Conservation (phyloP, 2,329 filamentous ascomycete species). For the Mycogone perniciosa region DNA sequence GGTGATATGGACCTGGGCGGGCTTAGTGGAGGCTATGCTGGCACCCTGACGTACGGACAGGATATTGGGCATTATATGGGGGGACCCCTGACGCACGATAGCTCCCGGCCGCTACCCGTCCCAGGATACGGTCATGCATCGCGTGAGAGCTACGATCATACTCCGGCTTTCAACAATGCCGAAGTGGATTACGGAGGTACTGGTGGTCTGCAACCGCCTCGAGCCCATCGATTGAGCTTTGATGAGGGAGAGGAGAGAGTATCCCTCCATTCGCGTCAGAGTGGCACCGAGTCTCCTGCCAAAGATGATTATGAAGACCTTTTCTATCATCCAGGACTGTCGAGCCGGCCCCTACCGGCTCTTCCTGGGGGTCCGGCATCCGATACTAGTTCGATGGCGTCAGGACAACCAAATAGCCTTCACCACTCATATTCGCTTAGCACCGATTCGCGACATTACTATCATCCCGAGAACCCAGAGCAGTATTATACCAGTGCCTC, state of each 20-base stretch:
- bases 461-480: constrained; percentile 41
- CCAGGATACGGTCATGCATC: constrained; percentile 30
- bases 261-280: constrained; percentile 50
- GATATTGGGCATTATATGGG: constrained; percentile 36
- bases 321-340: constrained; percentile 84
- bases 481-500: constrained; percentile 38
- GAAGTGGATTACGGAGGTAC: constrained; percentile 83
- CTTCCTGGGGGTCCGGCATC: constrained; percentile 55
- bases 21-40: constrained; percentile 64
- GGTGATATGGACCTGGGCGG: constrained; percentile 62
- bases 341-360: constrained; percentile 57
- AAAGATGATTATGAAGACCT: constrained; percentile 79
- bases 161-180: constrained; percentile 49
- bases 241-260: constrained; percentile 83
- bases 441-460: constrained; percentile 35
- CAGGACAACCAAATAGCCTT: constrained; percentile 36
- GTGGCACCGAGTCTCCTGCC: constrained; percentile 57
- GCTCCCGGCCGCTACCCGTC: constrained; percentile 43
- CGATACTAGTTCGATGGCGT: constrained; percentile 51
- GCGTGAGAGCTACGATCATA: constrained; percentile 23
- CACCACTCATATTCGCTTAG: constrained; percentile 46
- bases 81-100: constrained; percentile 36
- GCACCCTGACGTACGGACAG: constrained; percentile 44
- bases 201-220: constrained; percentile 78
- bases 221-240: constrained; percentile 70